Conservation (phyloP, 768 basidiomycete genomes). For the Daedaleopsis nitida region DNA sequence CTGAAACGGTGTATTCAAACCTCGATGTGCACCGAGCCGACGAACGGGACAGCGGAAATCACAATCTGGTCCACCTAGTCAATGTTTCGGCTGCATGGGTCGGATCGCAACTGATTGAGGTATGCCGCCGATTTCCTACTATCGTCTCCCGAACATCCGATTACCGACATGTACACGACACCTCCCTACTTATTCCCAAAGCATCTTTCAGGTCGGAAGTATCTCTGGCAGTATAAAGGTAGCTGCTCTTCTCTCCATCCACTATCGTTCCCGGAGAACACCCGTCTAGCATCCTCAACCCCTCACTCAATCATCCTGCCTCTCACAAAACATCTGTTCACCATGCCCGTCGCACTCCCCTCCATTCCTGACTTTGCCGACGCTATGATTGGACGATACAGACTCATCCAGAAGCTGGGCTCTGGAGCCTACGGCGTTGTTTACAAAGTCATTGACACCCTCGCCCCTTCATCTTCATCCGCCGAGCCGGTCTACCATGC, state of each 20-base stretch:
- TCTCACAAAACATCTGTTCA: neutral
- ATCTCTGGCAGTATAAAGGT: no score
- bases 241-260: neutral
- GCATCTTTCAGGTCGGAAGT: no score
- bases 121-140: no score
- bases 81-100: no score
- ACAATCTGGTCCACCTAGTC: no score
- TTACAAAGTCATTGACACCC: slow-evolving; percentile 6
- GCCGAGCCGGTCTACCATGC: neutral
- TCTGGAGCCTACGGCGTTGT: slow-evolving; percentile 12
- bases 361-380: slow-evolving; percentile 93
- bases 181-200: no score
- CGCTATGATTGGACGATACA: slow-evolving; percentile 30
- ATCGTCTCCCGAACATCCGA: no score
- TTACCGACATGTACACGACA: no score
- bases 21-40: no score
- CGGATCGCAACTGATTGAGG: no score
- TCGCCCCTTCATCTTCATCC: neutral
- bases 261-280: neutral
- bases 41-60: no score
- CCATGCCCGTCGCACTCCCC: slow-evolving; percentile 75
- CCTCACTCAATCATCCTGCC: neutral
- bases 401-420: slow-evolving; percentile 5
- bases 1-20: no score
- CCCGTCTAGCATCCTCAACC: neutral